These are phyloP conservation scores for Ceratocystis cubensis DNA, from an alignment of 2,329 filamentous ascomycete genomes.

Conservation along the genomic window DNA sequence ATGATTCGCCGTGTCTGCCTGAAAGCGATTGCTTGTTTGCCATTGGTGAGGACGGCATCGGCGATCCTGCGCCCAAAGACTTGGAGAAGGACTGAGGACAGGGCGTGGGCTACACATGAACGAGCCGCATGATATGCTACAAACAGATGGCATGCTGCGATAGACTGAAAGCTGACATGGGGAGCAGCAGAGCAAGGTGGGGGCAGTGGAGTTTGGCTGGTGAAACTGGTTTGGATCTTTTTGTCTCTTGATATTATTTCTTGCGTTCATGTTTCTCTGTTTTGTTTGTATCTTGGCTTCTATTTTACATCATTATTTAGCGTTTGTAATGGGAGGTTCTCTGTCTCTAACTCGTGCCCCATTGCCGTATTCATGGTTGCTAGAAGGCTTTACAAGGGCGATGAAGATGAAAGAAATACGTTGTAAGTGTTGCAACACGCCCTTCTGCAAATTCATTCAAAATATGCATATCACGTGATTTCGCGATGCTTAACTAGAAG, in stretches of 20 bases:
- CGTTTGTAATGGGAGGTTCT: constrained; percentile 2
- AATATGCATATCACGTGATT: background rate
- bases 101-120: background rate
- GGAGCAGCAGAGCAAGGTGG: background rate
- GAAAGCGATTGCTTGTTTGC: constrained; percentile 96
- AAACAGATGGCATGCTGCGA: background rate
- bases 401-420: no score
- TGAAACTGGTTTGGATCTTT: background rate
- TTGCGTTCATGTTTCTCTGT: constrained; percentile 7
- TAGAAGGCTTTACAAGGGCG: no score
- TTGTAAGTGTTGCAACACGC: no score
- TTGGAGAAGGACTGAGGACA: constrained; percentile 59
- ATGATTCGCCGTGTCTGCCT: constrained; percentile 91
- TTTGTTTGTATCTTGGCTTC: background rate
- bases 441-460: background rate
- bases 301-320: constrained; percentile 1
- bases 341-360: background rate
- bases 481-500: background rate
- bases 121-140: background rate
- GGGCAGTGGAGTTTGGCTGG: background rate
- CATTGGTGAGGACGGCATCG: constrained; percentile 93
- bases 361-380: background rate
- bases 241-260: background rate
- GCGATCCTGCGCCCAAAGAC: constrained; percentile 90
- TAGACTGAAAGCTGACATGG: background rate